These are phyloP conservation scores for Catenaria anguillulae DNA, from an alignment of 371 early-diverging fungal species.

Conservation along the genomic window DNA sequence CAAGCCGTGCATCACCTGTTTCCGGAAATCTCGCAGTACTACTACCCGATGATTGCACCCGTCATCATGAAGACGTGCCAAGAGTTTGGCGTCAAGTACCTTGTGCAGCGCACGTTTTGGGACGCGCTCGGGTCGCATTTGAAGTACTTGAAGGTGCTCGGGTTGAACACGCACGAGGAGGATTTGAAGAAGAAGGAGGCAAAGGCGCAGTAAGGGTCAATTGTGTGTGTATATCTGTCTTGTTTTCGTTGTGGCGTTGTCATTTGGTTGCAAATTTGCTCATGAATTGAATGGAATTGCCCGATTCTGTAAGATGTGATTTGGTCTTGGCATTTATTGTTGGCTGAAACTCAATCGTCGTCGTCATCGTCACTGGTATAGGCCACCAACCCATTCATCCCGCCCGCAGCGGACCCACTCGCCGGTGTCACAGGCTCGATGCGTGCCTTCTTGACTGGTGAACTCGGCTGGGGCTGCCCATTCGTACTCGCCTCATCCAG, in stretches of 20 bases:
- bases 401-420: too few species aligned
- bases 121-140: slow-evolving; percentile 28
- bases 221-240: too few species aligned
- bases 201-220: neutral
- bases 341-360: too few species aligned
- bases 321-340: too few species aligned
- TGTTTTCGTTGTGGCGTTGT: too few species aligned
- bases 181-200: neutral
- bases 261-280: too few species aligned
- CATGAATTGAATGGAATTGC: too few species aligned
- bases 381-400: neutral
- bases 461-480: neutral
- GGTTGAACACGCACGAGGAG: slow-evolving; percentile 4
- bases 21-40: slow-evolving; percentile 36
- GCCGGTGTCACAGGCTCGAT: neutral
- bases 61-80: slow-evolving; percentile 30
- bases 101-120: slow-evolving; percentile 30
- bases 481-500: too few species aligned
- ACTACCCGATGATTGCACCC: slow-evolving; percentile 29
- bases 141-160: slow-evolving; percentile 24
- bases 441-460: neutral
- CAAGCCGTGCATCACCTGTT: slow-evolving; percentile 44
- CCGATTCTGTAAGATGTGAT: too few species aligned
- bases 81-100: slow-evolving; percentile 30
- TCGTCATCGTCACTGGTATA: neutral